phyloP scores from a whole-genome alignment of 176 grass and related monocot species.

The Saccharum officinarum region DNA sequence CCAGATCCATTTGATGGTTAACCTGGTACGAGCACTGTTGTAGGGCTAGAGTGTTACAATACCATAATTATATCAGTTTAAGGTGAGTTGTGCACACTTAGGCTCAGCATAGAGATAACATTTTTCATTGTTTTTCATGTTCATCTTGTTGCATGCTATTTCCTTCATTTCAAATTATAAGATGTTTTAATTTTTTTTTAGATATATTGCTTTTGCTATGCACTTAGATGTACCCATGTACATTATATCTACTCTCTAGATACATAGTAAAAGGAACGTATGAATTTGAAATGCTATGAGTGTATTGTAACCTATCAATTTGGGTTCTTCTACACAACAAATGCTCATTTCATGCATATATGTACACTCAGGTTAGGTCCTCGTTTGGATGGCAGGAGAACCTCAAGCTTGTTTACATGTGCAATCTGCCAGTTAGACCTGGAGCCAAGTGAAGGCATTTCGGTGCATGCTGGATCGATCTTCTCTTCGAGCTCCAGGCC shows the following conservation, averaged over 20 bases:
- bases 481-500: conserved; percentile 85
- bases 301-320: background rate
- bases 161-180: background rate
- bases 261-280: background rate
- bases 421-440: conserved; percentile 93
- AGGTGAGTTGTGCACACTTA: background rate
- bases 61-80: background rate
- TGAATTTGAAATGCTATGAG: background rate
- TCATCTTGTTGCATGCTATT: background rate
- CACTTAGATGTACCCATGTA: too few relatives aligned
- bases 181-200: background rate
- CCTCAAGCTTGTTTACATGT: conserved; percentile 70
- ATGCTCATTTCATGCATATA: conserved; percentile 25
- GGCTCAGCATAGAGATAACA: background rate
- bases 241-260: background rate
- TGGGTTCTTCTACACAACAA: background rate
- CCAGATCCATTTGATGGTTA: background rate
- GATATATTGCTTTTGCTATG: background rate
- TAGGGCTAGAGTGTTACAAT: background rate
- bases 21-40: background rate
- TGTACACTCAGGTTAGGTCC: conserved; percentile 61
- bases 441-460: conserved; percentile 81
- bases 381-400: conserved; percentile 39
- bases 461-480: conserved; percentile 74
- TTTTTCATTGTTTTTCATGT: conserved; percentile 5